A percentile compares a stretch with the other conserved stretches of the same genome.
These are phyloP conservation scores for Chamaenerion angustifolium DNA, from an alignment of 345 rosid species.

Conservation along the genomic window DNA sequence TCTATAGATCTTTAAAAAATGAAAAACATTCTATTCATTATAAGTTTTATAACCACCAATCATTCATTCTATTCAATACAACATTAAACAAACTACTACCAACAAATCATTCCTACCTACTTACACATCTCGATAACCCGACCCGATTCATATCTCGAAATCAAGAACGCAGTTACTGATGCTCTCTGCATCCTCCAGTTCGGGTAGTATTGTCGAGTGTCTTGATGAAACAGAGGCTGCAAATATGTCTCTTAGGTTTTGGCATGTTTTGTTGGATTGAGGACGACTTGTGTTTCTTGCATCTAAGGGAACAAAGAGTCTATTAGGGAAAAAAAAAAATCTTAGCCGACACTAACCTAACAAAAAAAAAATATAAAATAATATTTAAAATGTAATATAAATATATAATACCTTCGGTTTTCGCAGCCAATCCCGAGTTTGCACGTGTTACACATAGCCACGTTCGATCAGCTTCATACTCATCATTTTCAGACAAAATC, in stretches of 20 bases:
- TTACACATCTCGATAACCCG: neutral
- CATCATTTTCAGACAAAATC: conserved; percentile 22
- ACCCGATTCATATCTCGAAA: conserved; percentile 37
- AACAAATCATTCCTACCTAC: neutral
- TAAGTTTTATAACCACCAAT: no score
- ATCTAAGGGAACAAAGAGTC: no score
- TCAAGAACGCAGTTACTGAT: conserved; percentile 30
- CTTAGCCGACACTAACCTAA: no score
- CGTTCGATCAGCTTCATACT: conserved; percentile 20
- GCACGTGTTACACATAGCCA: conserved; percentile 50
- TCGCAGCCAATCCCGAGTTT: conserved; percentile 4
- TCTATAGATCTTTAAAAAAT: no score
- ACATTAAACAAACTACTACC: no score
- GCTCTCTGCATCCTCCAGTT: conserved; percentile 39
- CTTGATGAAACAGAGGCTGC: conserved; percentile 14
- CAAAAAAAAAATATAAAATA: no score
- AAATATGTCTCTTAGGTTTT: conserved; percentile 23
- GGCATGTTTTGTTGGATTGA: conserved; percentile 11
- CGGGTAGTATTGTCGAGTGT: conserved; percentile 15
- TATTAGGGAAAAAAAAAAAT: neutral
- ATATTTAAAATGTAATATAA: neutral
- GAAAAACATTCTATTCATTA: no score
- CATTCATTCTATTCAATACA: no score
- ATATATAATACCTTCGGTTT: conserved; percentile 41
- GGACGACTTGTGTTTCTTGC: no score